Base-by-base conservation (phyloP, 2,329 filamentous ascomycete genomes). In the Botrytis galanthina region DNA sequence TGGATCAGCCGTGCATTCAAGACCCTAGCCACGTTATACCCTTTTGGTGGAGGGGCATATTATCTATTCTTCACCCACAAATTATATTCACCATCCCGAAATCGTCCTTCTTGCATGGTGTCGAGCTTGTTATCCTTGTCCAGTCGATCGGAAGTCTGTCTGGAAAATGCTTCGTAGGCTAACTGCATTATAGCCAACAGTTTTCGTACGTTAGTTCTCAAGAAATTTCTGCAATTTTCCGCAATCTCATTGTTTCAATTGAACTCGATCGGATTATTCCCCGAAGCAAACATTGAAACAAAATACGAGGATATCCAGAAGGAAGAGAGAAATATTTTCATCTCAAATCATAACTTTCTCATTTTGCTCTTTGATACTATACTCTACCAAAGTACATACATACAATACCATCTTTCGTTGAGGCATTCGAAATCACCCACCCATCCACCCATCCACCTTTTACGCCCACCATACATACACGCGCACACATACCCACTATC, bases 1-100 rank as follows among this genome's bases (percentile, higher is more conserved):
- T 73, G 75, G 74, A 70, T 71, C 72, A 74, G 74, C 72, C 74
- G 72, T 75, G 73, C 51, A 71, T 64, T 71, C 20, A 48, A 69
- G 66, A 70, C 32, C 67, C 67, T 72, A 71, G 63, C 70, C 74
- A 76, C 75, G 66, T 46, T 74, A 61, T 72, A 66, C 72, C 68
- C 60, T 71, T 71, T 71, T 60, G n/a, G 72, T 66, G 46, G 37
- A 71, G 72, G 59, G 51, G 68, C 68, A 71, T 71, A 61, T 71
- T 48, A 60, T 10, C 42, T 32, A 59, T 35, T 39, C 22, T 42
- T 54, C 44, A 59, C 42, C 62, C n/a, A 60, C 54, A 44, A 68
- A 68, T 39, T 32, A 44, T 35, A 69, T n/a, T 9, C 71, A 70
- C 46, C 44, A 71, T 63, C 59, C 66, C 64, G 57, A 69, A 62